Base-by-base conservation (phyloP, 306 rosid genomes). In the Luffa acutangula region DNA sequence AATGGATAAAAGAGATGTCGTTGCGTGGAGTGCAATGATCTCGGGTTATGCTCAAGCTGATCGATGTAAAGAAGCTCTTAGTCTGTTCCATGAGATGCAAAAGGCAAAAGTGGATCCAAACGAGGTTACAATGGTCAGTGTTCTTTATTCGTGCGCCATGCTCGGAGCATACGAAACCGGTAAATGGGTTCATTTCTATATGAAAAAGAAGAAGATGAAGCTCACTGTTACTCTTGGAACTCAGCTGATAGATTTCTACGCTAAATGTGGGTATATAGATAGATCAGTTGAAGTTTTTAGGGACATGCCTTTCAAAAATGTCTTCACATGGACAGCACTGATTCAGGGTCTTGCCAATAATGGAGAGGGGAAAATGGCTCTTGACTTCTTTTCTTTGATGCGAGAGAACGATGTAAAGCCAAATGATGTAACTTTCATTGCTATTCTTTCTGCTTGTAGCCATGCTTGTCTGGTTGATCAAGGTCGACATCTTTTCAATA, bases 1-100 rank as follows among this genome's bases (percentile, higher is more conserved):
- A 80, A 85, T 91, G 91, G 84, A 79, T 41, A 77, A 25, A 59
- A 87, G 88, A 77, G 89, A 88, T 84, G 89, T 87, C 21, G 88
- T 90, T 75, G 90, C 90, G 0, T 90, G 92, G 92, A 89, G 92
- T 81, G 88, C 90, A 1, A 86, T 91, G 95, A 89, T 91, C 43
- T 87, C 90, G 36, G 95, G 95, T 21, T 89, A 87, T 76, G 71
- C 86, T 59, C 92, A 87, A 81, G 90, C 85, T 6, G 84, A 89
- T 58, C 80, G 87, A 65, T 84, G 91, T 63, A 83, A 75, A 39
- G 91, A 91, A 74, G 92, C 92, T 14, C 91, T 91, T 71, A 77
- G 45, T 87, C 80, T 89, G 84, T 91, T 91, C 74, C 78, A 82
- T 65, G 86, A 86, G 76, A 89, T 87, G 93, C 91, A 86, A 18